Conservation (phyloP, 2,329 filamentous ascomycete species). For the Clarireedia hainanense region DNA sequence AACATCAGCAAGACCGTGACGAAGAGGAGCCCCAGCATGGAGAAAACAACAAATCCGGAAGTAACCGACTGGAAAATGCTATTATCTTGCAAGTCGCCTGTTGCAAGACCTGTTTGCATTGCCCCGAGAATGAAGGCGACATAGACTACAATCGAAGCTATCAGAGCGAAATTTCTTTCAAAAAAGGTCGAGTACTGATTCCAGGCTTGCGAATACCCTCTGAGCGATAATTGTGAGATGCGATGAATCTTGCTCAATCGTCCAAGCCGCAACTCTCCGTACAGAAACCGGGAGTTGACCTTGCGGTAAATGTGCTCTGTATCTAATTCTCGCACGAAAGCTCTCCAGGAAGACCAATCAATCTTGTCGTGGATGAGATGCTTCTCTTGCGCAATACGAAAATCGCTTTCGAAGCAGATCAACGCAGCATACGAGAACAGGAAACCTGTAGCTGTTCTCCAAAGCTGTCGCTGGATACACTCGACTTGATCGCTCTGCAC, state of each 20-base stretch:
- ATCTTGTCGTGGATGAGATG: constrained; percentile 23
- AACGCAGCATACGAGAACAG: constrained; percentile 30
- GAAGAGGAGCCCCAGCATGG: constrained; percentile 30
- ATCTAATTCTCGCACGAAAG: constrained; percentile 14
- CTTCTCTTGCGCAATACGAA: constrained; percentile 28
- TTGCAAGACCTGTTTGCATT: constrained; percentile 41
- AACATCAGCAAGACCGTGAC: too few relatives aligned
- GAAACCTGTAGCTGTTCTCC: constrained; percentile 25
- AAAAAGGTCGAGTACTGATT: constrained; percentile 35
- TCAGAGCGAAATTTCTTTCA: constrained; percentile 34
- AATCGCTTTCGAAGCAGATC: constrained; percentile 30
- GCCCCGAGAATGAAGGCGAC: constrained; percentile 39
- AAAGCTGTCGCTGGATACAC: background rate
- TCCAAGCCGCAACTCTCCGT: constrained; percentile 30
- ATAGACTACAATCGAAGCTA: constrained; percentile 35
- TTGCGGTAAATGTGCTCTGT: constrained; percentile 11
- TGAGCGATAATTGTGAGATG: constrained; percentile 1
- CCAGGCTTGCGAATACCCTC: constrained; percentile 10
- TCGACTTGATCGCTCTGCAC: background rate
- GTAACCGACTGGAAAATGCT: constrained; percentile 36
- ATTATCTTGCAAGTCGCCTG: constrained; percentile 28
- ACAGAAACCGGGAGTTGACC: constrained; percentile 28
- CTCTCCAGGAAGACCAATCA: constrained; percentile 20
- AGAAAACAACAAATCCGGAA: constrained; percentile 42
- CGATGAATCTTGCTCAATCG: constrained; percentile 26